Evolutionary conservation across 2,329 filamentous ascomycete species (phyloP), one percentile per base, ranked within the genome.

Genomic region (Penicillium sp.): DNA sequence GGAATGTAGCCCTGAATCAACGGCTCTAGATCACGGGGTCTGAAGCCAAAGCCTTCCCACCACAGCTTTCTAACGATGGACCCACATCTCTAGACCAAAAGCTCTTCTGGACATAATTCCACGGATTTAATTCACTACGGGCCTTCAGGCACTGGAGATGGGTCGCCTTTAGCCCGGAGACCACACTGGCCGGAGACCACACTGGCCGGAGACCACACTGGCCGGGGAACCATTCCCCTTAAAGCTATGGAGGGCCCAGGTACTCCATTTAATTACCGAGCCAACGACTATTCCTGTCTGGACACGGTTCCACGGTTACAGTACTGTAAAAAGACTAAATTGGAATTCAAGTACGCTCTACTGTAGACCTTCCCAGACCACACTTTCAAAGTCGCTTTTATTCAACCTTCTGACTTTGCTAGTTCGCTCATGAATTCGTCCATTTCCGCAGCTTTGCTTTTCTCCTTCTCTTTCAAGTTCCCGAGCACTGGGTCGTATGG

Each of bases 401-500:
- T 38, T 38, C 19, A 38, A 38, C 37, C 37, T 38, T 38, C 37
- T 15, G 37, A 38, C 45, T 50, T 22, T 50, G 45, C 45, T 28
- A 50, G 45, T 50, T 50, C 45, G 44, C 35, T 33, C 56, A 40
- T 58, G 45, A 50, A 58, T 2, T 50, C 33, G 19, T 58, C n/a
- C 56, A 58, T 51, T 50, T 38, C 35, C 8, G 33, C 49, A 38
- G 28, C 24, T 55, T 30, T 55, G 15, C 38, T 3, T 44, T 40
- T 37, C 24, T 58, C 42, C 35, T 58, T 28, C 53, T 59, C 38
- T 37, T 60, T 60, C 12, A 56, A 33, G n/a, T 17, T 17, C 26
- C 44, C 19, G 4, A 50, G 30, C 22, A 13, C 53, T 12, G 55
- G 59, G 24, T 58, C 30, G 28, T 61, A 61, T 50, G 49, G 59